Percentiles rank a stretch among this genome's conserved stretches.
Evolutionary conservation across 73 alveolate genomes (phyloP).

Genomic region (Tetrahymena borealis): DNA sequence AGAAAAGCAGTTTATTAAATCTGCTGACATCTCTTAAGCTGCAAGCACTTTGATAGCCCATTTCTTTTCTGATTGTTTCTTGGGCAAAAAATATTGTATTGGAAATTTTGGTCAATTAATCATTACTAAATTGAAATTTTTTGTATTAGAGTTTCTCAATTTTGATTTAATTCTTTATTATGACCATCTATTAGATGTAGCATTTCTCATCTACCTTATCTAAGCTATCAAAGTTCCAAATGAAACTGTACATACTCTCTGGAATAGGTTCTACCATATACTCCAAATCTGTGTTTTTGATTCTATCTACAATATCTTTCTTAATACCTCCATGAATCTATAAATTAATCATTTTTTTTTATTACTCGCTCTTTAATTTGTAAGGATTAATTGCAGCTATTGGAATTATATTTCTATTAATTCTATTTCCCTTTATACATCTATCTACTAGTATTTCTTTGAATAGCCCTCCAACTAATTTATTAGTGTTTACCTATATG

Average conservation of each 20-base stretch:
- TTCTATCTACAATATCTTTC: constrained; percentile 18
- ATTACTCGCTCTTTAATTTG: not conserved
- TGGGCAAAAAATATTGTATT: constrained; percentile 39
- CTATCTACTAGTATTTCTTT: not conserved
- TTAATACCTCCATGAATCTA: constrained; percentile 50
- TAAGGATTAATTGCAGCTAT: not conserved
- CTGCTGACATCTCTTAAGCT: constrained; percentile 68
- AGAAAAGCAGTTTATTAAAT: constrained; percentile 48
- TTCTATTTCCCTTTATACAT: not conserved
- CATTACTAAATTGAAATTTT: constrained; percentile 6
- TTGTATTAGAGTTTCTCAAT: constrained; percentile 2
- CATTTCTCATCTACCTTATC: constrained; percentile 39
- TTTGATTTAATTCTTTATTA: not conserved
- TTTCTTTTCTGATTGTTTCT: constrained; percentile 31
- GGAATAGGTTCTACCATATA: constrained; percentile 69
- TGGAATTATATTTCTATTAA: not conserved
- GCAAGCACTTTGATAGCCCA: constrained; percentile 54
- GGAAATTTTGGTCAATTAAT: not conserved
- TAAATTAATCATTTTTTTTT: not conserved
- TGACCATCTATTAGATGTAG: constrained; percentile 50
- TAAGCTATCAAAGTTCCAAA: constrained; percentile 59
- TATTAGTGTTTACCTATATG: not conserved
- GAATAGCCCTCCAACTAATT: not conserved
- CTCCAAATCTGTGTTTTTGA: constrained; percentile 23
- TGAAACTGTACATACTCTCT: constrained; percentile 49